A percentile compares a stretch with the other conserved stretches of the same genome.
These are phyloP conservation scores for Phytophthora rubi DNA, from an alignment of 352 stramenopile species.

Conservation along the genomic window DNA sequence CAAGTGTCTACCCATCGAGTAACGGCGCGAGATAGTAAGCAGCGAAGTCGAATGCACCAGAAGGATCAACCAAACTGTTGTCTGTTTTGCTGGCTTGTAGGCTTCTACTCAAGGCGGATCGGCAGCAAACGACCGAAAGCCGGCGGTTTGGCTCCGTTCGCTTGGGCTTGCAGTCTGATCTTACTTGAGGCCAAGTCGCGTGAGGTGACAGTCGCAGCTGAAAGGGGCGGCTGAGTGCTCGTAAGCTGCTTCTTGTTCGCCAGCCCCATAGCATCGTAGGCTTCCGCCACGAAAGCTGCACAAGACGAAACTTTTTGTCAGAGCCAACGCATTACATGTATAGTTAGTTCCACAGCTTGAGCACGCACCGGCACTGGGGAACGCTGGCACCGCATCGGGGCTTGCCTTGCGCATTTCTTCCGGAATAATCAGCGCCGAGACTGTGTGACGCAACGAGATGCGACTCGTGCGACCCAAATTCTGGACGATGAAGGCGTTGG, in stretches of 20 bases:
- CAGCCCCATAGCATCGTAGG: conserved; percentile 71
- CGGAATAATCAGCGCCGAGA: conserved; percentile 54
- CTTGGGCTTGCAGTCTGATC: conserved; percentile 43
- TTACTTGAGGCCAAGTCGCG: conserved; percentile 53
- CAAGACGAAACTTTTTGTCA: neutral
- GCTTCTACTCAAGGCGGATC: conserved; percentile 60
- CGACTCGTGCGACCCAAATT: conserved; percentile 63
- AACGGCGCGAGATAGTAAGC: conserved; percentile 10
- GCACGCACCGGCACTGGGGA: conserved; percentile 57
- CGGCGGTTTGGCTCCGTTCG: conserved; percentile 19
- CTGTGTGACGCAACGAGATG: conserved; percentile 65
- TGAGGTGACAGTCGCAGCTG: conserved; percentile 50
- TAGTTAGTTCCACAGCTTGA: neutral
- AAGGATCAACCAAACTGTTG: conserved; percentile 9
- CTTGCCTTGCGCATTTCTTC: conserved; percentile 27
- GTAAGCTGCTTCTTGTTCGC: conserved; percentile 51
- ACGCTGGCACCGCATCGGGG: conserved; percentile 28
- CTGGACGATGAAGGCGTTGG: conserved; percentile 60
- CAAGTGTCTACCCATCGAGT: conserved; percentile 80
- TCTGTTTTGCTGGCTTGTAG: conserved; percentile 9
- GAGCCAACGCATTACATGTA: neutral
- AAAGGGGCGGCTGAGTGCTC: conserved; percentile 34
- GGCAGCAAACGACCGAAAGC: conserved; percentile 64
- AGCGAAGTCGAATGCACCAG: conserved; percentile 5
- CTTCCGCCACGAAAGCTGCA: conserved; percentile 70